Conservation (phyloP, 805 yeast genomes). For the Schizosaccharomyces octosporus region DNA sequence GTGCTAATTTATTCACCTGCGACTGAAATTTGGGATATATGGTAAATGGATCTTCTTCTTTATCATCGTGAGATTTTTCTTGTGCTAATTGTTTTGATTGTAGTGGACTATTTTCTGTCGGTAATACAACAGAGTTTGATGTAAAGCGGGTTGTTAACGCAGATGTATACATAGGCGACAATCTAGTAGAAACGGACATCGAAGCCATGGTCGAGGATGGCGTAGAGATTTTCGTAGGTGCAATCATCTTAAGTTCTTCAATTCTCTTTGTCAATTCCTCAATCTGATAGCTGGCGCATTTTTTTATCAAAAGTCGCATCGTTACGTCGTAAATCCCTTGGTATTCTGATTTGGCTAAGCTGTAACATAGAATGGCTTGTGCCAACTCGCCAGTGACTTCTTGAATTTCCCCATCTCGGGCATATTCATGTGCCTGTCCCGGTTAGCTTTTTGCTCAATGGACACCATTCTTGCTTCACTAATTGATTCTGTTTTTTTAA, state of each 20-base stretch:
- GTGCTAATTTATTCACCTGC: background rate
- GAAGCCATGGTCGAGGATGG: background rate
- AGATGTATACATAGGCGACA: background rate
- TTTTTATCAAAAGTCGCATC: background rate
- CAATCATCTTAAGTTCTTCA: background rate
- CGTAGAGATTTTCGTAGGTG: background rate
- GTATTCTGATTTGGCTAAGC: background rate
- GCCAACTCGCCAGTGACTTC: background rate
- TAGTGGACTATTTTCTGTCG: background rate
- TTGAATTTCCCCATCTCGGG: background rate
- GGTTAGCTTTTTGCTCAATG: background rate
- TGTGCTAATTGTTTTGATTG: background rate
- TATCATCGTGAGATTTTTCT: background rate
- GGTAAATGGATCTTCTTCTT: background rate
- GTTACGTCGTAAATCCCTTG: background rate
- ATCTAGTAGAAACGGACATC: background rate
- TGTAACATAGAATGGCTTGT: background rate
- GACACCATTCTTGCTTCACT: no score
- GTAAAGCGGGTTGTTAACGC: background rate
- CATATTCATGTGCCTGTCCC: background rate
- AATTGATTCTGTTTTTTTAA: no score
- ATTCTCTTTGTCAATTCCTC: background rate
- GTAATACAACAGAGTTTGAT: background rate
- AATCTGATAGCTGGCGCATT: background rate
- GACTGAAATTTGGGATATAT: background rate